Evolutionary conservation across 148 eudicot genomes (phyloP).

Genomic region (Polygonum maritimum): DNA sequence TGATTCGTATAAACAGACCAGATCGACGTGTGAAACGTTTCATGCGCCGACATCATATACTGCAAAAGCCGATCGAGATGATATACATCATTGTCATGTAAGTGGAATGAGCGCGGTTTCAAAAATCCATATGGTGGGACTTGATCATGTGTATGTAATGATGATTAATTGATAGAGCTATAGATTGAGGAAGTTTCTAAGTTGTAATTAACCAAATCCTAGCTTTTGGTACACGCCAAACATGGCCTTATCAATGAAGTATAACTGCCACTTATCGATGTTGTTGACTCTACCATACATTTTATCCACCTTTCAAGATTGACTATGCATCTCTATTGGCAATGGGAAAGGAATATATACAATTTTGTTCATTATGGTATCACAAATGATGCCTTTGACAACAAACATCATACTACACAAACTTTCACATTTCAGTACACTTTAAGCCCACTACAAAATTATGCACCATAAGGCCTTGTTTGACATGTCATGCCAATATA

Average conservation of each 20-base stretch:
- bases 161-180: not conserved
- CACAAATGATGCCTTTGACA: not conserved
- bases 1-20: too few relatives aligned
- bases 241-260: not conserved
- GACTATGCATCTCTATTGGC: not conserved
- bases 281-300: not conserved
- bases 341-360: not conserved
- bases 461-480: not conserved
- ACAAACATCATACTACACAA: not conserved
- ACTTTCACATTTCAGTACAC: not conserved
- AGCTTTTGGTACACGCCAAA: constrained; percentile 1
- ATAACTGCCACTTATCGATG: not conserved
- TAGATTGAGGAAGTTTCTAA: not conserved
- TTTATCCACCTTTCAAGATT: not conserved
- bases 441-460: not conserved
- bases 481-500: not conserved
- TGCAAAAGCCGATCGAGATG: not conserved
- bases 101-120: not conserved
- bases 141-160: not conserved
- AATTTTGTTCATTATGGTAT: not conserved
- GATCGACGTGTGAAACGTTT: not conserved
- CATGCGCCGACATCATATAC: not conserved
- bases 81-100: not conserved
- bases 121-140: constrained; percentile 2
- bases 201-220: not conserved